Evolutionary conservation across 768 basidiomycete genomes (phyloP).

Genomic region (Kwoniella europaea): DNA sequence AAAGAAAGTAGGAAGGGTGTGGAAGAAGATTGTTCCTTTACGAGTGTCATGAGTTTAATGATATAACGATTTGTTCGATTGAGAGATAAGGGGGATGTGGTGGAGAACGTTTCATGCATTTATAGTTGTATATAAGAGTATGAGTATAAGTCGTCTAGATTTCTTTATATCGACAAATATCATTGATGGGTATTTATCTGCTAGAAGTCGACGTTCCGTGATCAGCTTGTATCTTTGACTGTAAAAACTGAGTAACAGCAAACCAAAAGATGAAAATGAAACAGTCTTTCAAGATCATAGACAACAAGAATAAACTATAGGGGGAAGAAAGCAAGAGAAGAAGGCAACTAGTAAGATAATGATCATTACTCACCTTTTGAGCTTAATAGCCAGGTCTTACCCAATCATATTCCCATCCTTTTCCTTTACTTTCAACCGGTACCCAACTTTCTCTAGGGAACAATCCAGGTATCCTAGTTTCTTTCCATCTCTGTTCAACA

Average conservation of each 20-base stretch:
- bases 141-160: too few species aligned
- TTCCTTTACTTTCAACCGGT: conserved; percentile 79
- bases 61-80: too few species aligned
- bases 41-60: not conserved
- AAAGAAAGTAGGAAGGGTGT: not conserved
- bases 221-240: too few species aligned
- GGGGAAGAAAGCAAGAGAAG: too few species aligned
- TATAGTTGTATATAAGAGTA: not conserved
- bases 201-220: not conserved
- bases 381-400: conserved; percentile 56
- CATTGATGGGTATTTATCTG: not conserved
- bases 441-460: conserved; percentile 86
- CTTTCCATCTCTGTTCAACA: conserved; percentile 71
- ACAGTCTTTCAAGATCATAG: too few species aligned
- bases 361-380: not conserved
- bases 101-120: not conserved
- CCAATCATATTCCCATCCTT: conserved; percentile 88
- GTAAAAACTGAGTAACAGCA: too few species aligned
- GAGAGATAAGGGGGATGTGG: not conserved
- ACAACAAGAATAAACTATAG: too few species aligned
- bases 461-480: conserved; percentile 66
- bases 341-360: not conserved
- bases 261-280: too few species aligned
- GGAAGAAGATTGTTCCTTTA: not conserved
- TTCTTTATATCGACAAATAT: too few species aligned